Evolutionary conservation across 2,329 filamentous ascomycete genomes (phyloP).

Genomic region (Endoconidiophora laricicola): DNA sequence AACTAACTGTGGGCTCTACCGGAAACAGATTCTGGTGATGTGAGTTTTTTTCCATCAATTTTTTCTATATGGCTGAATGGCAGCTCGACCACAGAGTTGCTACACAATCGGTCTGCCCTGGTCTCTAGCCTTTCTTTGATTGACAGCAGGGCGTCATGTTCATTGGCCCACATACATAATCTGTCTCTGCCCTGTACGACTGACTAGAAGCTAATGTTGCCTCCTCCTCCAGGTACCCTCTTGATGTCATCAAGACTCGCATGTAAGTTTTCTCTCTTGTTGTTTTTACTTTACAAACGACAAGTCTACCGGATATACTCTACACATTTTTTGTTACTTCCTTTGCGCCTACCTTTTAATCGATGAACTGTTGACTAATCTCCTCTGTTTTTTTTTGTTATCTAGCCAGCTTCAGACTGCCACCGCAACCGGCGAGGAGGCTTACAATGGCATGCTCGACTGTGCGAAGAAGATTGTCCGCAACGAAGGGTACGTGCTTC

Average conservation of each 20-base stretch:
- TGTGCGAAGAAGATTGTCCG: conserved; percentile 95
- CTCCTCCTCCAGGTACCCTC: conserved; percentile 59
- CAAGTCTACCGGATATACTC: not conserved
- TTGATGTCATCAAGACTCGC: conserved; percentile 97
- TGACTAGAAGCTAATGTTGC: not conserved
- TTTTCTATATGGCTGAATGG: not conserved
- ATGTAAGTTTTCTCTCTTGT: conserved; percentile 42
- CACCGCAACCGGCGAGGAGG: conserved; percentile 54
- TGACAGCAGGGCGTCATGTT: no score
- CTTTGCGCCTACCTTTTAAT: no score
- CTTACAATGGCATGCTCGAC: conserved; percentile 94
- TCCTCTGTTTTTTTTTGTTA: not conserved
- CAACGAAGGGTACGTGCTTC: conserved; percentile 65
- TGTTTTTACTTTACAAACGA: no score
- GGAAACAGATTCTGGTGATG: conserved; percentile 67
- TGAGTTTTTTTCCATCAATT: conserved; percentile 26
- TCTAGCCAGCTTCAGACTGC: conserved; percentile 72
- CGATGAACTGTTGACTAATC: no score
- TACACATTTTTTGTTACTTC: not conserved
- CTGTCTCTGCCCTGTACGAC: not conserved
- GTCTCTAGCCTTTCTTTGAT: no score
- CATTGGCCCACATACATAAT: not conserved
- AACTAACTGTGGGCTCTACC: conserved; percentile 5
- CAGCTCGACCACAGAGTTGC: no score
- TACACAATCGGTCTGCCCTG: no score